Conservation (phyloP, 192 early-diverging fungal species). For the Backusella sp. region DNA sequence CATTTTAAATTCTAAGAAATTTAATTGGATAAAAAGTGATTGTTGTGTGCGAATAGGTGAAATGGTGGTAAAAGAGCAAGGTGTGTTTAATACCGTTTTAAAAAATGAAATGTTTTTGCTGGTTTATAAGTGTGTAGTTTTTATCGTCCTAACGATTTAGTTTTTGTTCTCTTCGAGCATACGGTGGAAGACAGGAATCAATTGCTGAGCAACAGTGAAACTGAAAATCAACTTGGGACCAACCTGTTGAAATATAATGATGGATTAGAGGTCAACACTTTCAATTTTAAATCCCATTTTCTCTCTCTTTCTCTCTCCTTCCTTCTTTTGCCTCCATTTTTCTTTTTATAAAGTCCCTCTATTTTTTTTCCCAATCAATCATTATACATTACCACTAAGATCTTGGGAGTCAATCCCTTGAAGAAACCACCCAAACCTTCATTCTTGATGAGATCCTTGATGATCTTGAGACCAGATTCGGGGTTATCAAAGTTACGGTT, state of each 20-base stretch:
- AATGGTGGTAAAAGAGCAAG: neutral
- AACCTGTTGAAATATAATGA: slow-evolving; percentile 18
- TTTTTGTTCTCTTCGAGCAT: slow-evolving; percentile 42
- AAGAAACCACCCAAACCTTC: slow-evolving; percentile 95
- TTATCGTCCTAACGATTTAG: neutral
- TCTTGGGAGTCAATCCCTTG: slow-evolving; percentile 91
- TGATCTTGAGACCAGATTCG: slow-evolving; percentile 83
- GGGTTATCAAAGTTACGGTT: slow-evolving; percentile 85
- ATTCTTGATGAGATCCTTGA: slow-evolving; percentile 85
- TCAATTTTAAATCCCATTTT: neutral
- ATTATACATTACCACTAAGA: slow-evolving; percentile 59
- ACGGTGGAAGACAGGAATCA: slow-evolving; percentile 77
- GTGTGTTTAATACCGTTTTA: slow-evolving; percentile 7
- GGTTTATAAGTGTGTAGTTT: neutral
- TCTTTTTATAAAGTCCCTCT: neutral
- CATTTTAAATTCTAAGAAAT: slow-evolving; percentile 8
- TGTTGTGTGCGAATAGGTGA: slow-evolving; percentile 4
- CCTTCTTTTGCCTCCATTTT: slow-evolving; percentile 2
- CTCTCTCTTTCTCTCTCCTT: neutral
- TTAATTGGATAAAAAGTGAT: slow-evolving; percentile 9
- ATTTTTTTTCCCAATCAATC: neutral
- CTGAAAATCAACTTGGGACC: slow-evolving; percentile 98
- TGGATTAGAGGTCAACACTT: slow-evolving; percentile 21
- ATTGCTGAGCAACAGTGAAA: slow-evolving; percentile 95
- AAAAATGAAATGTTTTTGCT: slow-evolving; percentile 10